Conservation (phyloP, 257 asterid genomes). For the Ilex aquifolium region DNA sequence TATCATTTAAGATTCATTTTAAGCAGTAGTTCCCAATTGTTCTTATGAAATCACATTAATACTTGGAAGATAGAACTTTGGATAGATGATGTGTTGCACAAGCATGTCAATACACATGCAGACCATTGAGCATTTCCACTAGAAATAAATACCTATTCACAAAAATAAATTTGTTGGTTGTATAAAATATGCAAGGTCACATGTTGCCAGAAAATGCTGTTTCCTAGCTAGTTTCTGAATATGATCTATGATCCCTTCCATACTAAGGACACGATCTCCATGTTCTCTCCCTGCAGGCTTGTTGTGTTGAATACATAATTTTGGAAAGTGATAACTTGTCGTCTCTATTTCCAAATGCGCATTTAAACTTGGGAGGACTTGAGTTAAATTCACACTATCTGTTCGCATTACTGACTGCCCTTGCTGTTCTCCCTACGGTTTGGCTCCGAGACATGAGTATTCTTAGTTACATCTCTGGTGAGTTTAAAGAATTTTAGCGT, state of each 20-base stretch:
- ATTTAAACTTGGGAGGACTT: conserved; percentile 51
- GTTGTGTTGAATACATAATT: conserved; percentile 84
- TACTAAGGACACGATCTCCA: background rate
- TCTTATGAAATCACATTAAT: too few species aligned
- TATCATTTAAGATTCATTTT: too few species aligned
- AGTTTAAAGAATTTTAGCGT: conserved; percentile 6
- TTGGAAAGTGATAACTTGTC: conserved; percentile 89
- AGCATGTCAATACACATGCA: too few species aligned
- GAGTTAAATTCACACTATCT: conserved; percentile 56
- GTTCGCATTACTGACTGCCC: conserved; percentile 58
- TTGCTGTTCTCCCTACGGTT: conserved; percentile 90
- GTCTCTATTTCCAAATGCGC: conserved; percentile 79
- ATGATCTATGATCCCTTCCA: background rate
- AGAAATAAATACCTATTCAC: too few species aligned
- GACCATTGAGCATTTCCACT: too few species aligned
- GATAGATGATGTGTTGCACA: too few species aligned
- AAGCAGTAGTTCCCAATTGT: too few species aligned
- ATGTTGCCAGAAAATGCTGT: background rate
- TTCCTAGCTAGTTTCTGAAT: background rate
- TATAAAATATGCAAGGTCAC: too few species aligned
- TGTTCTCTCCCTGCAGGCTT: conserved; percentile 46
- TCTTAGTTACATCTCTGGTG: conserved; percentile 95
- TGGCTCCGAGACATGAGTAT: conserved; percentile 66
- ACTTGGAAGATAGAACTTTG: too few species aligned
- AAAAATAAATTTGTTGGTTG: too few species aligned